A percentile compares a stretch with the other conserved stretches of the same genome.
These are phyloP conservation scores for Adiantum capillusveneris DNA, from an alignment of 75 land plant genomes.

Conservation along the genomic window DNA sequence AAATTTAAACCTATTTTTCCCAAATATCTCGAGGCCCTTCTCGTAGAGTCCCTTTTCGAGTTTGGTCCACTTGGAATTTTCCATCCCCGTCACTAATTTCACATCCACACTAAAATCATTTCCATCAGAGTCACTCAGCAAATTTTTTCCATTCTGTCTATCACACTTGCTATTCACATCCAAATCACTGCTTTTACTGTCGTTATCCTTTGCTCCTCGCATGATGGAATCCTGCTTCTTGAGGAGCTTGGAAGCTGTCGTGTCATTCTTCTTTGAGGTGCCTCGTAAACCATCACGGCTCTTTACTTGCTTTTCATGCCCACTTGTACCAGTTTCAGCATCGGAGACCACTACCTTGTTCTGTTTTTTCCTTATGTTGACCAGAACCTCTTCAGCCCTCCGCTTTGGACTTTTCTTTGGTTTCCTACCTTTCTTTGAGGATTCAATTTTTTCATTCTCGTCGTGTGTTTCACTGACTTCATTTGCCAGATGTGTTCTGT, in stretches of 20 bases:
- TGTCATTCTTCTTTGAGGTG: background rate
- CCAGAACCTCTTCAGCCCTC: slow-evolving; percentile 47
- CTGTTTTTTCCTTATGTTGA: slow-evolving; percentile 46
- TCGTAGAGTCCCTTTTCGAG: slow-evolving; percentile 78
- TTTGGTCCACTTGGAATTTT: slow-evolving; percentile 46
- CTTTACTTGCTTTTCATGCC: slow-evolving; percentile 2
- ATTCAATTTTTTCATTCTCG: slow-evolving; percentile 13
- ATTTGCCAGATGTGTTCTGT: slow-evolving; percentile 39
- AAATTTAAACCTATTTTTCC: slow-evolving; percentile 67
- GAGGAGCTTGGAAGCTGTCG: background rate
- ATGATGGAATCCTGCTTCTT: background rate
- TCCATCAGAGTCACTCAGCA: slow-evolving; percentile 17
- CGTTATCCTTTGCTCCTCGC: slow-evolving; percentile 1
- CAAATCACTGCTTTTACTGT: slow-evolving; percentile 8
- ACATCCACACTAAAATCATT: slow-evolving; percentile 34
- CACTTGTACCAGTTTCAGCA: slow-evolving; percentile 7
- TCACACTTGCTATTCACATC: slow-evolving; percentile 3
- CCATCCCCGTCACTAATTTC: slow-evolving; percentile 28
- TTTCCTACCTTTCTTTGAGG: slow-evolving; percentile 22
- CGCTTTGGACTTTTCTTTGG: slow-evolving; percentile 49
- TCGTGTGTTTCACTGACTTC: slow-evolving; percentile 4
- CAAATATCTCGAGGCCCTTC: slow-evolving; percentile 93
- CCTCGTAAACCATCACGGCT: background rate
- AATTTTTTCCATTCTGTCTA: slow-evolving; percentile 12
- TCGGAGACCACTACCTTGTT: slow-evolving; percentile 15